Percentiles rank a stretch among this genome's conserved stretches.
These are phyloP conservation scores for Cymodocea nodosa DNA, from an alignment of 116 monocot genomes.

Conservation along the genomic window DNA sequence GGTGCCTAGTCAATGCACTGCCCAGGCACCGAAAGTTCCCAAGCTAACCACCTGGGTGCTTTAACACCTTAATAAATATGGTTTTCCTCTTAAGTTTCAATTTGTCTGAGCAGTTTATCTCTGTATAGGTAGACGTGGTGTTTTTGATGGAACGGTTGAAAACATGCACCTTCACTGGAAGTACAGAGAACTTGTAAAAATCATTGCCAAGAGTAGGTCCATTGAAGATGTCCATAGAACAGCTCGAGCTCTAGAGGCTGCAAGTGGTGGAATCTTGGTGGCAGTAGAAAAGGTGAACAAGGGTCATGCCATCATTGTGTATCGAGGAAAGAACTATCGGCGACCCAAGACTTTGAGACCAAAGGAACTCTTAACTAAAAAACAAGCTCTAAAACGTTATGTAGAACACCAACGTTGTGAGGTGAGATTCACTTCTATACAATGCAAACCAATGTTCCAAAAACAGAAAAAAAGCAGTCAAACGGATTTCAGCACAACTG, in stretches of 20 bases:
- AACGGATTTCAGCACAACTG: too few relatives aligned
- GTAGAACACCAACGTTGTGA: slow-evolving; percentile 68
- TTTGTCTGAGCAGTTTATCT: not conserved
- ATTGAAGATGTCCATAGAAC: slow-evolving; percentile 37
- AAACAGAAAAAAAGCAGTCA: too few relatives aligned
- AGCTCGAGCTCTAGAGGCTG: slow-evolving; percentile 66
- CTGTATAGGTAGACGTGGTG: slow-evolving; percentile 74
- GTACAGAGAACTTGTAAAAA: slow-evolving; percentile 91
- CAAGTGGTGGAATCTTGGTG: slow-evolving; percentile 94
- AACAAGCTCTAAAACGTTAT: slow-evolving; percentile 62
- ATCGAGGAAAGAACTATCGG: slow-evolving; percentile 87
- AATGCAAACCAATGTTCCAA: too few relatives aligned
- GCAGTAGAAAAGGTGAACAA: slow-evolving; percentile 83
- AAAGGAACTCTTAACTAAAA: slow-evolving; percentile 63
- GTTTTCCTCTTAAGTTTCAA: not conserved
- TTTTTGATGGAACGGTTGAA: slow-evolving; percentile 95
- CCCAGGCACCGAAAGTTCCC: too few relatives aligned
- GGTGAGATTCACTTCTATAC: slow-evolving; percentile 23
- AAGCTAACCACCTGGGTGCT: too few relatives aligned
- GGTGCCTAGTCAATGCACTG: too few relatives aligned
- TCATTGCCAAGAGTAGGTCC: slow-evolving; percentile 57
- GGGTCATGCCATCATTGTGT: slow-evolving; percentile 87
- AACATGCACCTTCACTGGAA: slow-evolving; percentile 99
- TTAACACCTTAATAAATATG: not conserved
- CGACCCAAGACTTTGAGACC: slow-evolving; percentile 67